phyloP scores from a whole-genome alignment of 179 eudicot genomes.

The Camellia oleifera region DNA sequence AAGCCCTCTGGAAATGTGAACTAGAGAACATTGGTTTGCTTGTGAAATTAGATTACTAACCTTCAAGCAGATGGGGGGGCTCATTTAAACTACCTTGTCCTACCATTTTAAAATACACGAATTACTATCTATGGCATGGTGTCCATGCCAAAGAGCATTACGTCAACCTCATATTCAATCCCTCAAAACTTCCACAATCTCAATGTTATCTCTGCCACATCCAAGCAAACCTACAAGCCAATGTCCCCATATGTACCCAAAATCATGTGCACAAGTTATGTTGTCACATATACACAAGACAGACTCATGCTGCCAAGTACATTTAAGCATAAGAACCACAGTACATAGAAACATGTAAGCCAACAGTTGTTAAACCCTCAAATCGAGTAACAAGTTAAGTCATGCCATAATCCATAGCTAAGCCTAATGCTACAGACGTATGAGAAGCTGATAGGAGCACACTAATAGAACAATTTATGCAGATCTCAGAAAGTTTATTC shows the following conservation, averaged over 20 bases:
- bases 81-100: not conserved
- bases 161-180: not conserved
- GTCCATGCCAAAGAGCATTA: not conserved
- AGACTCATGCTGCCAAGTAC: not conserved
- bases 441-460: not conserved
- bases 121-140: not conserved
- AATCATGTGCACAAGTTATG: not conserved
- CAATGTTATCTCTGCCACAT: not conserved
- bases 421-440: not conserved
- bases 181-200: not conserved
- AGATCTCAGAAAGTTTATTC: not conserved
- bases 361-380: not conserved
- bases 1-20: not conserved
- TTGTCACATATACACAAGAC: not conserved
- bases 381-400: not conserved
- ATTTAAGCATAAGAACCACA: not conserved
- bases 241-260: not conserved
- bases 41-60: not conserved
- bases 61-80: not conserved
- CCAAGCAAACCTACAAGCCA: constrained; percentile 6
- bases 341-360: no score
- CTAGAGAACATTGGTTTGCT: not conserved
- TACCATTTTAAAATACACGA: not conserved
- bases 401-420: constrained; percentile 1
- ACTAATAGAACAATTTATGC: no score